Conservation (phyloP, 2,329 filamentous ascomycete species). For the Calonectria pteridis region DNA sequence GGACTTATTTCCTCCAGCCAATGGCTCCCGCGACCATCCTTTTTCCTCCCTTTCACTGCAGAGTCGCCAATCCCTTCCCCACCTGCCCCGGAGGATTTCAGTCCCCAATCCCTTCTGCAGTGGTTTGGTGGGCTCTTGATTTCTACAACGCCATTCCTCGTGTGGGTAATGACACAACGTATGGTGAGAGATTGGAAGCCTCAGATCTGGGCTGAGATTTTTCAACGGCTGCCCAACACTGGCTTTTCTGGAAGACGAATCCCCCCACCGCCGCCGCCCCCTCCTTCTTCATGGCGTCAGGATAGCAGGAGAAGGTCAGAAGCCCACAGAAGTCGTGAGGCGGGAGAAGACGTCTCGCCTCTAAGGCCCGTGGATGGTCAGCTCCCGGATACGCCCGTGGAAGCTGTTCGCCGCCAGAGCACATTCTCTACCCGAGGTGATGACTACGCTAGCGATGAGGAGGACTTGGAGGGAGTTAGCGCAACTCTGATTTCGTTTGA, state of each 20-base stretch:
- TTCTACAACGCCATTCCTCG: slow-evolving; percentile 60
- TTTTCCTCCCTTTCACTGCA: slow-evolving; percentile 67
- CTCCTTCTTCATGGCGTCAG: slow-evolving; percentile 36
- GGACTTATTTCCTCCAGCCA: slow-evolving; percentile 58
- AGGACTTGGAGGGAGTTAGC: slow-evolving; percentile 66
- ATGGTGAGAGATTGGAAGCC: slow-evolving; percentile 53
- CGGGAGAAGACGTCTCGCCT: slow-evolving; percentile 42
- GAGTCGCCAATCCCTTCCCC: slow-evolving; percentile 64
- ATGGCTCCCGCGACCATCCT: slow-evolving; percentile 59
- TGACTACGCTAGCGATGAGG: slow-evolving; percentile 68
- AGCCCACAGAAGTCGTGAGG: slow-evolving; percentile 37
- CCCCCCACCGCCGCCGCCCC: slow-evolving; percentile 34
- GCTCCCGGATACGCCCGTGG: slow-evolving; percentile 46
- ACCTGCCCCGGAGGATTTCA: slow-evolving; percentile 55
- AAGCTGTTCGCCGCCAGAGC: slow-evolving; percentile 57
- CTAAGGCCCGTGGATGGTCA: slow-evolving; percentile 48
- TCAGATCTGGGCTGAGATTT: slow-evolving; percentile 55
- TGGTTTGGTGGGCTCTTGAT: slow-evolving; percentile 60
- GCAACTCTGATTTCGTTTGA: slow-evolving; percentile 72
- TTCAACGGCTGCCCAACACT: slow-evolving; percentile 55
- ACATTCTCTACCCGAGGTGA: slow-evolving; percentile 62
- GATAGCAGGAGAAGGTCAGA: slow-evolving; percentile 34
- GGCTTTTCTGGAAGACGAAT: slow-evolving; percentile 42
- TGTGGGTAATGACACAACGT: slow-evolving; percentile 58
- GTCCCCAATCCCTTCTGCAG: slow-evolving; percentile 51